Conservation (phyloP, 805 yeast genomes). For the Saccharomycopsis fibuligera region DNA sequence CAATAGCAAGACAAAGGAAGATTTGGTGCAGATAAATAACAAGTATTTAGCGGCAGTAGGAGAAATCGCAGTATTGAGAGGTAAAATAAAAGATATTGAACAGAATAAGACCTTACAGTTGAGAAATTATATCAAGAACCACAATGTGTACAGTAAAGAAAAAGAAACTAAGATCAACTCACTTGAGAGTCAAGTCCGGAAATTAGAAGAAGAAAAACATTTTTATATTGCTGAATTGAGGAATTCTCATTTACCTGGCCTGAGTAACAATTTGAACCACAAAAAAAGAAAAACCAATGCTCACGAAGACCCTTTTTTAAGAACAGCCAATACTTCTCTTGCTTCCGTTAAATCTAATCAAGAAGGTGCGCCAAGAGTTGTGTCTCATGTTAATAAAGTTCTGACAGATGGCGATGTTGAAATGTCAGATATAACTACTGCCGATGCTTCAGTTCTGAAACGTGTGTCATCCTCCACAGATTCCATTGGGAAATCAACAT, state of each 20-base stretch:
- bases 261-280: constrained; percentile 18
- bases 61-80: constrained; percentile 71
- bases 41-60: constrained; percentile 58
- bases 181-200: constrained; percentile 36
- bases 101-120: constrained; percentile 35
- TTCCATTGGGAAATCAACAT: background rate
- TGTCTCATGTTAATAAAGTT: too few relatives aligned
- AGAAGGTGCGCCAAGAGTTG: background rate
- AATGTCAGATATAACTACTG: constrained; percentile 1
- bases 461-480: background rate
- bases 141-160: constrained; percentile 25
- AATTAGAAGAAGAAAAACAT: constrained; percentile 48
- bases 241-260: constrained; percentile 24
- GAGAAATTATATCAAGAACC: constrained; percentile 26
- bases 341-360: background rate
- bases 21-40: constrained; percentile 25
- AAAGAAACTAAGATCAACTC: constrained; percentile 33
- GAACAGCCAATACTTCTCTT: background rate
- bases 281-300: constrained; percentile 13
- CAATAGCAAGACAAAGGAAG: background rate
- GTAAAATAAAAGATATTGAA: constrained; percentile 48
- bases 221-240: constrained; percentile 46
- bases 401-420: constrained; percentile 10
- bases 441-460: constrained; percentile 16
- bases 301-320: background rate